Evolutionary conservation across 2,329 filamentous ascomycete species (phyloP).

Genomic region (Pseudopyricularia javanii): DNA sequence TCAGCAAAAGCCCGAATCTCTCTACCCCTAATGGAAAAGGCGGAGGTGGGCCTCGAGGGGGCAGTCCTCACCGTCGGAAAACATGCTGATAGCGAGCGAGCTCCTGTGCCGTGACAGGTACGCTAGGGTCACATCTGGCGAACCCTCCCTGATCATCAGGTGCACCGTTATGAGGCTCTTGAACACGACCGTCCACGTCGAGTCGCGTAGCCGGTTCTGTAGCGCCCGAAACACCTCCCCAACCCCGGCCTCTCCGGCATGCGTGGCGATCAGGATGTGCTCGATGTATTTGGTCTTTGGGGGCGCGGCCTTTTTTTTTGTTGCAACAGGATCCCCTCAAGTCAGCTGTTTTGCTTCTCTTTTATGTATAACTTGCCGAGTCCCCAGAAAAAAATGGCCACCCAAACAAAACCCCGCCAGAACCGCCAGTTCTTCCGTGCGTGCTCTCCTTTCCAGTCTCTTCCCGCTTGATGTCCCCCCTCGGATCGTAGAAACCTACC

Average conservation of each 20-base stretch:
- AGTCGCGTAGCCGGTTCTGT: conserved; percentile 79
- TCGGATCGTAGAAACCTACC: conserved; percentile 34
- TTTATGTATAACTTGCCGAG: neutral
- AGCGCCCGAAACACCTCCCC: conserved; percentile 91
- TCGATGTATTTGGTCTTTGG: conserved; percentile 99
- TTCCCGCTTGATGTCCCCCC: neutral
- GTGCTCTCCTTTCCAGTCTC: neutral
- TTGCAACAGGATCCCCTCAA: neutral
- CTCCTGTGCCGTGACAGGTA: conserved; percentile 76
- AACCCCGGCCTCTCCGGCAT: conserved; percentile 87
- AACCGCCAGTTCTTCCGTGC: neutral
- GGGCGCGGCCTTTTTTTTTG: conserved; percentile 65
- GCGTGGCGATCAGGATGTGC: conserved; percentile 89
- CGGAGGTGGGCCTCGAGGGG: neutral
- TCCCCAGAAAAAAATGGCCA: neutral
- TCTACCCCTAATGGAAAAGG: conserved; percentile 7
- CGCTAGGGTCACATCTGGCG: conserved; percentile 73
- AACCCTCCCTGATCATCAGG: conserved; percentile 93
- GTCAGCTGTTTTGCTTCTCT: neutral
- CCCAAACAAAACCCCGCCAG: neutral
- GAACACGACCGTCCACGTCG: conserved; percentile 99
- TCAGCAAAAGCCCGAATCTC: conserved; percentile 5
- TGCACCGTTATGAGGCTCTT: conserved; percentile 94
- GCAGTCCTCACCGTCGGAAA: conserved; percentile 67
- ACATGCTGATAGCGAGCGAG: conserved; percentile 75